Base-by-base conservation (phyloP, 2,329 filamentous ascomycete genomes). In the Camillea tinctor region DNA sequence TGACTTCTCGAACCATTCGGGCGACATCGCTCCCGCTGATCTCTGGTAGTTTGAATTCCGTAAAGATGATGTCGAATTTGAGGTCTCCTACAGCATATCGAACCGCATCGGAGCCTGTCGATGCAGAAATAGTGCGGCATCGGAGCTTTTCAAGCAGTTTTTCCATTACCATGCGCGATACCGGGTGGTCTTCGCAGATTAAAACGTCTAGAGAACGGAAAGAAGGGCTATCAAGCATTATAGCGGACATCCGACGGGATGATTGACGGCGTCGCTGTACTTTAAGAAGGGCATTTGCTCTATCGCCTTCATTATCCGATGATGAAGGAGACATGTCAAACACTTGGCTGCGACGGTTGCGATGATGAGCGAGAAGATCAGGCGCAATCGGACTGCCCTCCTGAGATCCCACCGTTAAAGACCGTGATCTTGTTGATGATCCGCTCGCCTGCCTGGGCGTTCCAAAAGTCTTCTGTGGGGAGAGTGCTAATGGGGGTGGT, bases 141-240 rank as follows among this genome's bases (percentile, higher is more conserved):
- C 92, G 90, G 40, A 98, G 81, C 77, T 98, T 99, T 75, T 99
- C 95, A 56, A 99, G 83, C 7, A 99, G 80, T 69, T 96, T 95
- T 73, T 99, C 95, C 94, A 99, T 98, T n/a, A 99, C 94, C 80
- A 99, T 88, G 21, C 94, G 87, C 5, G 95, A 97, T 3, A 99
- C 94, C 0, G 95, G 95, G 73, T 99, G 95, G 70, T 99, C 95
- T 77, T 99, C 95, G 73, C 95, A 98, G 55, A 99, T 96, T 55
- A 99, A 81, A 5, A 99, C 90, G 75, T 99, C 95, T 55, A 99
- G 78, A 1, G 95, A 93, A 26, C 95, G 86, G 77, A 97, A 99
- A 40, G 88, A 85, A 2, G 95, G 95, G 56, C 94, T 93, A 49
- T 90, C 85, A 44, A 96, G 81, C 55, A 89, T 93, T 70, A 98